Evolutionary conservation across 257 asterid species (phyloP), one percentile per base, ranked within the genome.

Genomic region (Datura wrightii): DNA sequence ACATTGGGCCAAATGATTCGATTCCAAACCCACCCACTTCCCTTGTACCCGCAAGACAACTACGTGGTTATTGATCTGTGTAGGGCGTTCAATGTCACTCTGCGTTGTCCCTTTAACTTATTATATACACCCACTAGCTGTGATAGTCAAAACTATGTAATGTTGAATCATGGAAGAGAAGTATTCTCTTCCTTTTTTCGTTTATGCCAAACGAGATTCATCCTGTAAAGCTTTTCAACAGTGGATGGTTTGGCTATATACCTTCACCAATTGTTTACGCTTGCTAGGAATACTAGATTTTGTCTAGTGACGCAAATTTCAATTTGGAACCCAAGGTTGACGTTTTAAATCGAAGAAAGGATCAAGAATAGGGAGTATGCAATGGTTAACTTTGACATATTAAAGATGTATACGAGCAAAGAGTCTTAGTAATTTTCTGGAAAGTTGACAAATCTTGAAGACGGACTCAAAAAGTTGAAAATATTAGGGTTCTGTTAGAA

Each of bases 1-100:
- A 94, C 83, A 87, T 93, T 31, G 98, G 98, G 39, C 89, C 92
- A 2, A 88, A 84, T 3, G 98, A 93, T 84, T 84, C 89, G 6
- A 86, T 92, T 72, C 92, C 92, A 0, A 87, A 88, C 19, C 96
- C 93, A 5, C 94, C 95, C 19, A 79, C 82, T 16, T 84, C 41
- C 42, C 16, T 36, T 3, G 34, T 90, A 2, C 94, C 92, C 15
- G 85, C 89, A 4, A 86, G 96, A 86, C 89, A 79, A 63, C 50
- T 94, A 31, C 84, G 88, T 2, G 86, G 89, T 63, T 83, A 76
- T 52, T 82, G 8, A 14, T 76, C 82, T 31, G 8, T 15, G 48
- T 31, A 53, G n/a, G 60, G 11, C 19, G 37, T 1, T 24, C 5
- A 50, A 53, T 34, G 19, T 50, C 82, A 31, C 9, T 76, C 42